Percentiles rank a stretch among this genome's conserved stretches.
Conservation (phyloP, 2,329 filamentous ascomycete genomes). For the Teratosphaeria nubilosa region DNA sequence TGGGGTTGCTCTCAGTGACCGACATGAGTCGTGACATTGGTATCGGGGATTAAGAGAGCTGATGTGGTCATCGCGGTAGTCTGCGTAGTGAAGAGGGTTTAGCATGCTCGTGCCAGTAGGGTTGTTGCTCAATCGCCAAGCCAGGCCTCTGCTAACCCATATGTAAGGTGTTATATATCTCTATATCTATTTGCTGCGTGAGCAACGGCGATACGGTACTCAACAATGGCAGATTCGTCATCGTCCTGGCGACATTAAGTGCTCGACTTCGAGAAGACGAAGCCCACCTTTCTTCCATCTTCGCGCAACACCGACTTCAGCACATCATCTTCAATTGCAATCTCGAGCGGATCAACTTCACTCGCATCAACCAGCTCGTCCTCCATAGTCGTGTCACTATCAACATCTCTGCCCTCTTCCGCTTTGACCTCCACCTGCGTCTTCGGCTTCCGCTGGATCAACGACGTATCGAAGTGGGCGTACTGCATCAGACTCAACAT, state of each 20-base stretch:
- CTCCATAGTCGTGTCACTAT: constrained; percentile 18
- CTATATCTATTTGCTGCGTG: not conserved
- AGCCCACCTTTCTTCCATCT: constrained; percentile 35
- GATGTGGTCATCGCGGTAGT: no score
- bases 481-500: constrained; percentile 46
- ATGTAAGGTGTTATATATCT: not conserved
- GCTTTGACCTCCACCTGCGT: not conserved
- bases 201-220: not conserved
- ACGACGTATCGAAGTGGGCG: constrained; percentile 38
- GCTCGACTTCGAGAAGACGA: constrained; percentile 39
- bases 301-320: constrained; percentile 41
- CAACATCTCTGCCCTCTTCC: not conserved
- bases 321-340: constrained; percentile 41
- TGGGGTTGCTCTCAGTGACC: no score
- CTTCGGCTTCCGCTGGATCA: not conserved
- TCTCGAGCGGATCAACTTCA: constrained; percentile 20
- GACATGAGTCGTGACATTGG: no score
- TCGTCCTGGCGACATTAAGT: not conserved
- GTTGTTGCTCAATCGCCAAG: not conserved
- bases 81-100: no score
- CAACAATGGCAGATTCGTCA: not conserved
- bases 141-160: not conserved
- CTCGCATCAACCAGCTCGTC: constrained; percentile 4
- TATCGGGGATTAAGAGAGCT: no score
- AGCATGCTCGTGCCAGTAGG: no score